These are phyloP conservation scores for Claviceps quebecensis DNA, from an alignment of 2,329 filamentous ascomycete species.

Conservation along the genomic window DNA sequence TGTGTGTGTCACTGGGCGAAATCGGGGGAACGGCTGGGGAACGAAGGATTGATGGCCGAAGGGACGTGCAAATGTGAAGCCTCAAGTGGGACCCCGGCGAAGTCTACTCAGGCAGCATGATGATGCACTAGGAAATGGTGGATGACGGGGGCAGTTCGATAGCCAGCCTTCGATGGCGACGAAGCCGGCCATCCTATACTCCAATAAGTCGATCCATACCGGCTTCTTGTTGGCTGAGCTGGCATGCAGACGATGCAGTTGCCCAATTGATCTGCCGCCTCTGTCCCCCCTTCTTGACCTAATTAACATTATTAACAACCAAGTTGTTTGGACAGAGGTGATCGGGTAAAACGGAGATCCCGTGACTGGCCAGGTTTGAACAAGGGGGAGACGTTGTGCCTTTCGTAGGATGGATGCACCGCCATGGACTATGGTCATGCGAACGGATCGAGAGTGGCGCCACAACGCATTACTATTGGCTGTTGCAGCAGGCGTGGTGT, in stretches of 20 bases:
- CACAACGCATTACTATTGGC: neutral
- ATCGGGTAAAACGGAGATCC: too few species aligned
- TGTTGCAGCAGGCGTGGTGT: too few species aligned
- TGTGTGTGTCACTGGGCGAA: slow-evolving; percentile 13
- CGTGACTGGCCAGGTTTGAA: too few species aligned
- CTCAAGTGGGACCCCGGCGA: neutral
- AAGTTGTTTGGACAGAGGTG: too few species aligned
- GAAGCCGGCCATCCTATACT: slow-evolving; percentile 2
- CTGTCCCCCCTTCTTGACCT: too few species aligned
- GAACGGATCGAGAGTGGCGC: neutral
- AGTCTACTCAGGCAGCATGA: neutral
- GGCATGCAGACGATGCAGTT: neutral
- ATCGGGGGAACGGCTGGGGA: slow-evolving; percentile 2
- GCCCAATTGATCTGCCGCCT: neutral
- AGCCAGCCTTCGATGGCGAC: slow-evolving; percentile 1
- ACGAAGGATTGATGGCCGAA: neutral
- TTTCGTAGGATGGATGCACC: too few species aligned
- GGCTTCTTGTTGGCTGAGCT: neutral
- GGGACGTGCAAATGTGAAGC: neutral
- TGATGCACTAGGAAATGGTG: neutral
- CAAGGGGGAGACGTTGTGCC: too few species aligned
- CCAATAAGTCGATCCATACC: neutral
- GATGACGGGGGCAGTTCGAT: slow-evolving; percentile 3
- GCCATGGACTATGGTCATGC: neutral
- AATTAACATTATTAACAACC: too few species aligned